Conservation (phyloP, 1,284 basidiomycete genomes). For the Cutaneotrichosporon dermatis region DNA sequence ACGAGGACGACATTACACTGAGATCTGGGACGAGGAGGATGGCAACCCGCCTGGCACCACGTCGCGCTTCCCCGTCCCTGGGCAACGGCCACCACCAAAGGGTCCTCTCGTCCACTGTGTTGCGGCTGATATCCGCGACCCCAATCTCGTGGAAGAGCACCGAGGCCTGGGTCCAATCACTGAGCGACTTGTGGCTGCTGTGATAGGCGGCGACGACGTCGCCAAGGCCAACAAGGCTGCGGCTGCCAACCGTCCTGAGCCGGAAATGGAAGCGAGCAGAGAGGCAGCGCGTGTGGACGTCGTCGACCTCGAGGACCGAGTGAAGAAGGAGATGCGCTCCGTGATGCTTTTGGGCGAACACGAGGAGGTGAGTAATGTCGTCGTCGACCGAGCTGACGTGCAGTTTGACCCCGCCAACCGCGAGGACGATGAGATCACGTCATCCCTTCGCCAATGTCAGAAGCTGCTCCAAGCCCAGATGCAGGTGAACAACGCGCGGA, state of each 20-base stretch:
- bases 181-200: conserved; percentile 62
- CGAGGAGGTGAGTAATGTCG: conserved; percentile 48
- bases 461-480: conserved; percentile 71
- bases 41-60: conserved; percentile 44
- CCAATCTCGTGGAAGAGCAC: conserved; percentile 39
- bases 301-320: conserved; percentile 54
- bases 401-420: conserved; percentile 72
- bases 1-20: conserved; percentile 80
- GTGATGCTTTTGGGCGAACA: conserved; percentile 53
- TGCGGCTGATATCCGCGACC: conserved; percentile 36
- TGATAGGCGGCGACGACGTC: conserved; percentile 54
- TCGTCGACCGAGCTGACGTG: not conserved
- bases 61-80: conserved; percentile 32
- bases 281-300: conserved; percentile 41
- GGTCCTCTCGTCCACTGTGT: conserved; percentile 13
- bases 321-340: conserved; percentile 54
- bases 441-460: conserved; percentile 82
- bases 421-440: conserved; percentile 88
- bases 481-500: conserved; percentile 76
- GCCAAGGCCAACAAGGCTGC: conserved; percentile 52
- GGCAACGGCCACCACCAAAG: conserved; percentile 21
- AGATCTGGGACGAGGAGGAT: conserved; percentile 90
- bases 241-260: conserved; percentile 12
- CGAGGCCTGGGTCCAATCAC: conserved; percentile 42
- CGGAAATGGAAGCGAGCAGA: conserved; percentile 13